Percentiles rank a stretch among this genome's conserved stretches.
Evolutionary conservation across 305 asterid species (phyloP).

Genomic region (Fraxinus platypoda): DNA sequence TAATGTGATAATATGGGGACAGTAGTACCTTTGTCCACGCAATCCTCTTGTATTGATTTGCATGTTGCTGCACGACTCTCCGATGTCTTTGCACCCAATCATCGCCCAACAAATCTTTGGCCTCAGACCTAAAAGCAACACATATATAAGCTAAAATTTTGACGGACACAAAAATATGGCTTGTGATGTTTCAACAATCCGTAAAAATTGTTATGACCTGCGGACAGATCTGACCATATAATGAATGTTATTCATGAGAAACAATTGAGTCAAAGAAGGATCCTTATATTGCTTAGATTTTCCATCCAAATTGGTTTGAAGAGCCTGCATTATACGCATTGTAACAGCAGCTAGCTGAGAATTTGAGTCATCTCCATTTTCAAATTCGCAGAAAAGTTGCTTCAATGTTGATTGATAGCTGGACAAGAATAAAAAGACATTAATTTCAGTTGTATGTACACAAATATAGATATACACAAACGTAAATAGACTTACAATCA

Average conservation of each 20-base stretch:
- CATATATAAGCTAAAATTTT: conserved; percentile 17
- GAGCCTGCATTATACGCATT: conserved; percentile 96
- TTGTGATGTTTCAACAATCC: not conserved
- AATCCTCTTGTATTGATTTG: conserved; percentile 91
- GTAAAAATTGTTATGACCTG: conserved; percentile 51
- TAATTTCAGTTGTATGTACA: not conserved
- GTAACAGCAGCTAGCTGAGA: conserved; percentile 91
- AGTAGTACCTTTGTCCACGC: conserved; percentile 88
- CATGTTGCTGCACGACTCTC: conserved; percentile 96
- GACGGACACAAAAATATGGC: conserved; percentile 9
- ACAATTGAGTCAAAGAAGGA: conserved; percentile 72
- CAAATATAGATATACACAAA: not conserved
- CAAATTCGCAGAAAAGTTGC: conserved; percentile 90
- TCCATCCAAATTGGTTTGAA: conserved; percentile 95
- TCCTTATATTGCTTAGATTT: conserved; percentile 97
- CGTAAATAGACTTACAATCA: not conserved
- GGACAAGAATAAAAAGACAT: conserved; percentile 24
- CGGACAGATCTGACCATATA: conserved; percentile 99
- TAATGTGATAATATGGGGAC: not conserved
- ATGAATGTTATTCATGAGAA: conserved; percentile 95
- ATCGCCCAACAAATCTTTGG: conserved; percentile 96
- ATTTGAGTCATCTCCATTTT: conserved; percentile 63
- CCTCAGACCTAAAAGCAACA: conserved; percentile 77
- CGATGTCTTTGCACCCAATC: conserved; percentile 99
- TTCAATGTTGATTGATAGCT: conserved; percentile 92